These are phyloP conservation scores for Leonotis leonurus DNA, from an alignment of 257 asterid species.

Conservation along the genomic window DNA sequence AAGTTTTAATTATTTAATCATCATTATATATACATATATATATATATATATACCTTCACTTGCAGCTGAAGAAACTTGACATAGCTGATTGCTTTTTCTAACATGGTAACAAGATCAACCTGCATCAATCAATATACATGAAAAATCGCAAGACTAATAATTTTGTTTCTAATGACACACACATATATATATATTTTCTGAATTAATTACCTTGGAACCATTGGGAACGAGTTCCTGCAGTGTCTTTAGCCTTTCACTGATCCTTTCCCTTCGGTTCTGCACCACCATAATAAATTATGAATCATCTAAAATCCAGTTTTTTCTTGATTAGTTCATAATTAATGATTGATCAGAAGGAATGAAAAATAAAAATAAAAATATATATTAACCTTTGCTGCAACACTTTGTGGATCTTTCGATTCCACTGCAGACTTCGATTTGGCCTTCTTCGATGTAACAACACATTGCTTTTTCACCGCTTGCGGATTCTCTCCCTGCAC, in stretches of 20 bases:
- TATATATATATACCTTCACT: too few relatives aligned
- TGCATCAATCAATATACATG: conserved; percentile 18
- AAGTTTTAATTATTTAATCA: too few relatives aligned
- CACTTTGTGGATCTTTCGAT: conserved; percentile 75
- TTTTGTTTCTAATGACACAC: too few relatives aligned
- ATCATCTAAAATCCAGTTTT: too few relatives aligned
- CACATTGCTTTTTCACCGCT: conserved; percentile 61
- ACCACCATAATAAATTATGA: neutral
- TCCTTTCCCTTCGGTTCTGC: conserved; percentile 79
- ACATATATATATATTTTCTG: too few relatives aligned
- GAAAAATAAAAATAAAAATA: too few relatives aligned
- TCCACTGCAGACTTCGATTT: conserved; percentile 34
- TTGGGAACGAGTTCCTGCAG: conserved; percentile 90
- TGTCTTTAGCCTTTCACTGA: conserved; percentile 73
- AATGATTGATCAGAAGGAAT: too few relatives aligned
- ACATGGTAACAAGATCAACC: conserved; percentile 97
- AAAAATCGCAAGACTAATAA: too few relatives aligned
- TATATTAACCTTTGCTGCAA: conserved; percentile 80
- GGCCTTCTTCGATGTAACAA: conserved; percentile 27
- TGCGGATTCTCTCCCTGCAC: conserved; percentile 52
- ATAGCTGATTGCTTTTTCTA: conserved; percentile 83
- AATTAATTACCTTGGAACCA: conserved; percentile 78
- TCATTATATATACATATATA: too few relatives aligned
- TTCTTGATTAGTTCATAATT: too few relatives aligned
- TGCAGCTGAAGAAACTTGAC: conserved; percentile 89